These are phyloP conservation scores for Aurinia saxatilis DNA, from an alignment of 345 rosid species.

Conservation along the genomic window DNA sequence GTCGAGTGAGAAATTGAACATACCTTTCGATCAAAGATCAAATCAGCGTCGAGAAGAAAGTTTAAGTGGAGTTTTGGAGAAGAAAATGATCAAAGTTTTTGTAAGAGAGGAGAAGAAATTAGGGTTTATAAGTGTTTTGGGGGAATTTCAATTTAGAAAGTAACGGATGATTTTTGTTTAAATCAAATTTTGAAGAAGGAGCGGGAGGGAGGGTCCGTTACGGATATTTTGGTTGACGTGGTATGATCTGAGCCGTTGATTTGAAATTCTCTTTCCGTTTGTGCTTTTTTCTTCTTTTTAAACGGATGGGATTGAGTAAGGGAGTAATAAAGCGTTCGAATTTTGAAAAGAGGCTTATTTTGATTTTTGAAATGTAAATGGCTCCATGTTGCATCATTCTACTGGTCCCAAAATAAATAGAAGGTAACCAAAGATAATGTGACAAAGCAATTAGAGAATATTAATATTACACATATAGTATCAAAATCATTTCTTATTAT, in stretches of 20 bases:
- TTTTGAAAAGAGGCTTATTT: not conserved
- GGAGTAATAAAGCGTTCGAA: slow-evolving; percentile 4
- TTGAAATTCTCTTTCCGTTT: not conserved
- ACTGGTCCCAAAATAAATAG: not conserved
- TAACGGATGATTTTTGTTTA: slow-evolving; percentile 21
- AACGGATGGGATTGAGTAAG: slow-evolving; percentile 19
- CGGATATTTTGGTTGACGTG: slow-evolving; percentile 29
- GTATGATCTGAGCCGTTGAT: slow-evolving; percentile 20
- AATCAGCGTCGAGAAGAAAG: not conserved
- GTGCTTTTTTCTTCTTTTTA: not conserved
- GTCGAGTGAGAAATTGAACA: not conserved
- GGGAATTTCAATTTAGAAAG: slow-evolving; percentile 1
- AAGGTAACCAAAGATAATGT: not conserved
- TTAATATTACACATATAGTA: not conserved
- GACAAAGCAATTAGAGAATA: not conserved
- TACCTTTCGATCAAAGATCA: slow-evolving; percentile 7
- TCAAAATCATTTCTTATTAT: not conserved
- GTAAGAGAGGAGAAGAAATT: slow-evolving; percentile 9
- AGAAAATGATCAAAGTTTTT: not conserved
- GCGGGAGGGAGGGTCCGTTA: slow-evolving; percentile 34
- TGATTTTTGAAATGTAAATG: slow-evolving; percentile 16
- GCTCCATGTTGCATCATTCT: slow-evolving; percentile 14
- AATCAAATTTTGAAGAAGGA: slow-evolving; percentile 29
- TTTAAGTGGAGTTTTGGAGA: not conserved
- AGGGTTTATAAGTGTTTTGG: slow-evolving; percentile 22